Evolutionary conservation across 1,284 basidiomycete genomes (phyloP).

Genomic region (Schizopora paradoxa): DNA sequence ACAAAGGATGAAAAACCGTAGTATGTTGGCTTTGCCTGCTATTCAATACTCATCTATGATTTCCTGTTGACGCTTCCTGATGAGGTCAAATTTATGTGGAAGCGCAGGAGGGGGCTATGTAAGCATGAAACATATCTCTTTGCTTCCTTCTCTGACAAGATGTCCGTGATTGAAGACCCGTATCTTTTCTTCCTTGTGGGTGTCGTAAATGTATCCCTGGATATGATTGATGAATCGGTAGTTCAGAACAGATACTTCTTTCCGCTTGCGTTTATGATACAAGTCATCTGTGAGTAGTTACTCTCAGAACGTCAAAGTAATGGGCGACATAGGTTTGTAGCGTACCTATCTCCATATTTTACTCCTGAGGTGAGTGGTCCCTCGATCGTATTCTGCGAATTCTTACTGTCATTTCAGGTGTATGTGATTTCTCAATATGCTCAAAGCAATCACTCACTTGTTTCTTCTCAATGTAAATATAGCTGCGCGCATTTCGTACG

Average conservation of each 20-base stretch:
- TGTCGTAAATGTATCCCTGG: not conserved
- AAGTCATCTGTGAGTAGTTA: too few species aligned
- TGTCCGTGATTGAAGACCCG: too few species aligned
- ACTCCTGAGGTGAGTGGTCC: not conserved
- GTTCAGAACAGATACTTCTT: slow-evolving; percentile 18
- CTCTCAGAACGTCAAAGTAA: too few species aligned
- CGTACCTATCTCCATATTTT: slow-evolving; percentile 10
- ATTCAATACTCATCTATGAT: slow-evolving; percentile 13
- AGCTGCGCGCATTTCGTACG: slow-evolving; percentile 12
- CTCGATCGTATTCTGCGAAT: too few species aligned
- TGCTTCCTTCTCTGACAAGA: not conserved
- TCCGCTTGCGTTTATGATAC: slow-evolving; percentile 12
- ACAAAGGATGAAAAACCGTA: too few species aligned
- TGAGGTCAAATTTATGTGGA: slow-evolving; percentile 16
- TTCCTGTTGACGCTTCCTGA: slow-evolving; percentile 14
- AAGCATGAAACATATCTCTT: not conserved
- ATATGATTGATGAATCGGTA: not conserved
- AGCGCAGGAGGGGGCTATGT: slow-evolving; percentile 9
- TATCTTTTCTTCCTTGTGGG: slow-evolving; percentile 16
- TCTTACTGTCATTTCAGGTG: too few species aligned
- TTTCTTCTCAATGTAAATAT: too few species aligned
- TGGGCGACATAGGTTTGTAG: too few species aligned
- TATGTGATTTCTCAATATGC: too few species aligned
- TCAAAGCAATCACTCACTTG: too few species aligned
- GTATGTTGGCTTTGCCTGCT: slow-evolving; percentile 17